Conservation (phyloP, 805 yeast species). For the Danielia oregonensis region DNA sequence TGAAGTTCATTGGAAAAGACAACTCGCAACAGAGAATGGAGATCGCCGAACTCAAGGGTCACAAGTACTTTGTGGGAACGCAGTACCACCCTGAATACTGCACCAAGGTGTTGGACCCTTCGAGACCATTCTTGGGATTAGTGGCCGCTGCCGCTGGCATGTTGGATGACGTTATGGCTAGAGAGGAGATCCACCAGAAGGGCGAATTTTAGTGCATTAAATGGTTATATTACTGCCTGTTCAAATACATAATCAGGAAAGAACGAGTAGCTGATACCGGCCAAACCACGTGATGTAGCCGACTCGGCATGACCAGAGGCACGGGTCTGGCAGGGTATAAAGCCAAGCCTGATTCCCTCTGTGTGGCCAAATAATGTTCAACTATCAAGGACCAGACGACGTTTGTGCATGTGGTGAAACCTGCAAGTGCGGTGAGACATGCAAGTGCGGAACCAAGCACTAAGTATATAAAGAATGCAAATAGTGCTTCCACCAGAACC, state of each 20-base stretch:
- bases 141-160: constrained; percentile 92
- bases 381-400: constrained; percentile 1
- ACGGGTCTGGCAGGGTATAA: too few species aligned
- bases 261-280: too few species aligned
- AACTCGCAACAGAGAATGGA: constrained; percentile 92
- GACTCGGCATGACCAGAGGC: too few species aligned
- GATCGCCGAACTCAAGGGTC: constrained; percentile 78
- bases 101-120: constrained; percentile 94
- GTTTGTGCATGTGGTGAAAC: constrained; percentile 8
- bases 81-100: constrained; percentile 98
- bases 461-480: background rate
- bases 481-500: too few species aligned
- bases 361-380: constrained; percentile 1
- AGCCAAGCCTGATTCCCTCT: too few species aligned
- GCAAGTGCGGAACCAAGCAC: constrained; percentile 11
- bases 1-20: constrained; percentile 90
- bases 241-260: too few species aligned
- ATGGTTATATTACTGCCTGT: background rate
- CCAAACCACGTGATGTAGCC: too few species aligned
- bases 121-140: constrained; percentile 92
- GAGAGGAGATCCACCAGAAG: constrained; percentile 40
- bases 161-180: constrained; percentile 58
- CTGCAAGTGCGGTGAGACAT: constrained; percentile 5
- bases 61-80: constrained; percentile 89
- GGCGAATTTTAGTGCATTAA: constrained; percentile 34